Evolutionary conservation across 306 rosid genomes (phyloP), one percentile per base, ranked within the genome.

Genomic region (Prinsepia uniflora): DNA sequence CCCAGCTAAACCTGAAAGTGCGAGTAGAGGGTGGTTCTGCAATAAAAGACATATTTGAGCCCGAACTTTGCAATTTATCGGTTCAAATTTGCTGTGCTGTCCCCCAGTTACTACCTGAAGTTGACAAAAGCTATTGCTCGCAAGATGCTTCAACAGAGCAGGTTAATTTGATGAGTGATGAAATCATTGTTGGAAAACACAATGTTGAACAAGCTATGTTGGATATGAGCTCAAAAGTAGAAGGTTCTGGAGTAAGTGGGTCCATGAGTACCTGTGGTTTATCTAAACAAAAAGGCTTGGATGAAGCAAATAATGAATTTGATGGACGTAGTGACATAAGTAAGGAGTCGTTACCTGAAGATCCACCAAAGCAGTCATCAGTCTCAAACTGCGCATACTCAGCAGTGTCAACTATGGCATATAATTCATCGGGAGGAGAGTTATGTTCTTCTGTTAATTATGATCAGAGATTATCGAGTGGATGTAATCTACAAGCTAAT

Each of bases 401-500:
- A 24, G 7, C 18, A n/a, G 75, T 62, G 54, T 68, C 46, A 62
- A 70, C 72, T 61, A 68, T 67, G 14, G 68, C 81, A 63, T 82
- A 44, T 60, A 68, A 73, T 81, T 71, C 80, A 12, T 45, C 66
- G 65, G 67, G 62, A 22, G 73, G 81, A 65, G 75, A 68, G 64
- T 56, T 65, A 11, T 63, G 61, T n/a, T 74, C 77, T 64, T 77
- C 69, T 39, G 69, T 69, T 63, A 49, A 64, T 17, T 79, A 63
- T 68, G 64, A 80, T 74, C 65, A 19, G 60, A 66, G 71, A 76
- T 40, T 65, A 55, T 66, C 70, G 10, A 43, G 75, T 43, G 61
- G 30, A 47, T 76, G 73, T 45, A 52, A 67, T 70, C 77, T 56
- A 41, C 76, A 46, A 30, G 48, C 63, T 66, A 47, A 63, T 68